phyloP scores from a whole-genome alignment of 2,329 filamentous ascomycete species.

The Onygenales sp. region DNA sequence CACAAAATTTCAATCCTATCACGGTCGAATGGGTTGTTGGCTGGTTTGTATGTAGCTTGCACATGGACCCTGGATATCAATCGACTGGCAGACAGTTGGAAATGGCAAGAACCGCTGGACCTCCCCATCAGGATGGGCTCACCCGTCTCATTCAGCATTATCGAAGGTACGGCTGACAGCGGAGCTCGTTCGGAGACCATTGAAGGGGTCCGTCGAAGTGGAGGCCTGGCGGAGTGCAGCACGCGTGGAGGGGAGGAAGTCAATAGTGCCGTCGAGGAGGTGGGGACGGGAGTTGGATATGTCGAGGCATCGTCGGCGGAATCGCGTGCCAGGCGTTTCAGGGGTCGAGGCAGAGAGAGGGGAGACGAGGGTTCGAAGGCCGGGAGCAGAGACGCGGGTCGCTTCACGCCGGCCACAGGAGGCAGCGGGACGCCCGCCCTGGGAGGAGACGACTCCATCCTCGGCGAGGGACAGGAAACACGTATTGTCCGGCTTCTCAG shows the following conservation, averaged over 20 bases:
- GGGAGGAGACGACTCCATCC: conserved; percentile 32
- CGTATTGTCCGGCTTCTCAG: not conserved
- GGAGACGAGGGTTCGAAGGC: conserved; percentile 43
- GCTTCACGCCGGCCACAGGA: conserved; percentile 33
- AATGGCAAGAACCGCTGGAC: conserved; percentile 91
- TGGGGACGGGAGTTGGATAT: conserved; percentile 90
- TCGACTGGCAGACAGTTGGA: conserved; percentile 84
- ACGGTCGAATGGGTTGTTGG: conserved; percentile 56
- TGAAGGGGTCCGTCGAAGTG: conserved; percentile 54
- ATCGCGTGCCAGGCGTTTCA: conserved; percentile 38
- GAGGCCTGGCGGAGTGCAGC: conserved; percentile 36
- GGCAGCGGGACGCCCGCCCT: conserved; percentile 24
- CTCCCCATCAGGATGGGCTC: conserved; percentile 79
- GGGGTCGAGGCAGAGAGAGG: conserved; percentile 37
- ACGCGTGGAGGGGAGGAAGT: conserved; percentile 69
- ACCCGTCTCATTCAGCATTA: conserved; percentile 72
- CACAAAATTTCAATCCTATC: conserved; percentile 83
- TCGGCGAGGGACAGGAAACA: conserved; percentile 10
- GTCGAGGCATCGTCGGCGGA: conserved; percentile 40
- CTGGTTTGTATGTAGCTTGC: conserved; percentile 71
- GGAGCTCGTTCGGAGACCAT: conserved; percentile 69
- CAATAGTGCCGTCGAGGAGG: conserved; percentile 84
- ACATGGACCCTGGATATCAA: conserved; percentile 91
- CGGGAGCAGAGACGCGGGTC: conserved; percentile 38
- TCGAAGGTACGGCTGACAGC: conserved; percentile 69